Conservation (phyloP, 2,329 filamentous ascomycete genomes). For the Aureobasidium vineae region DNA sequence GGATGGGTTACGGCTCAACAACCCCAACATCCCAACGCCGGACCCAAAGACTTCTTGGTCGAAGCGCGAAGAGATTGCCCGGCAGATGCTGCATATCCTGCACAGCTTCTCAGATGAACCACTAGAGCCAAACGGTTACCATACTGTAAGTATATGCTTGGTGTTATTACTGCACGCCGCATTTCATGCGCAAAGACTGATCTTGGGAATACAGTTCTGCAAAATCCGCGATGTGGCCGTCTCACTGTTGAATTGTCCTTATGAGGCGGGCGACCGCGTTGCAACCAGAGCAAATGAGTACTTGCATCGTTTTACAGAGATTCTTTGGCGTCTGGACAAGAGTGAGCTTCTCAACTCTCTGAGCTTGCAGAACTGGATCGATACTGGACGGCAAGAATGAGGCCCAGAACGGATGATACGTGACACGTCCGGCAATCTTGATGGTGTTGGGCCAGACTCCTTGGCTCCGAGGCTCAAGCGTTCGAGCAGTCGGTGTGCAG, state of each 20-base stretch:
- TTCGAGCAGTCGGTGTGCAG: no score
- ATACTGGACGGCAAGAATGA: constrained; percentile 9
- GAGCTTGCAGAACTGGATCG: constrained; percentile 8
- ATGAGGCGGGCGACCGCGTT: not conserved
- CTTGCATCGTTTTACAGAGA: no score
- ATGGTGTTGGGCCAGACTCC: no score
- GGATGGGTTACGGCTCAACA: not conserved
- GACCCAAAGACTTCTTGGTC: not conserved
- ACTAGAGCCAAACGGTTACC: constrained; percentile 1
- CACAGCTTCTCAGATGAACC: constrained; percentile 4
- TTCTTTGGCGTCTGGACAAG: no score
- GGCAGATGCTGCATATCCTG: constrained; percentile 2
- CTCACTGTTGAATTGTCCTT: not conserved
- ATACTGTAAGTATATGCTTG: not conserved
- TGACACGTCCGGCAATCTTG: no score
- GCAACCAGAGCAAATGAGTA: no score
- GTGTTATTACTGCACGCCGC: no score
- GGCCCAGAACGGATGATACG: no score
- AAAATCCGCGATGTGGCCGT: constrained; percentile 14
- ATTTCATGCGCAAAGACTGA: no score
- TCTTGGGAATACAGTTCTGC: not conserved
- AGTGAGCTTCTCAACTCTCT: not conserved
- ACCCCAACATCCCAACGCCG: not conserved
- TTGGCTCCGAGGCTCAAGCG: no score
- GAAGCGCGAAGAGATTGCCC: not conserved